phyloP scores from a whole-genome alignment of 2,329 filamentous ascomycete genomes.

The Stylonectria norvegica region DNA sequence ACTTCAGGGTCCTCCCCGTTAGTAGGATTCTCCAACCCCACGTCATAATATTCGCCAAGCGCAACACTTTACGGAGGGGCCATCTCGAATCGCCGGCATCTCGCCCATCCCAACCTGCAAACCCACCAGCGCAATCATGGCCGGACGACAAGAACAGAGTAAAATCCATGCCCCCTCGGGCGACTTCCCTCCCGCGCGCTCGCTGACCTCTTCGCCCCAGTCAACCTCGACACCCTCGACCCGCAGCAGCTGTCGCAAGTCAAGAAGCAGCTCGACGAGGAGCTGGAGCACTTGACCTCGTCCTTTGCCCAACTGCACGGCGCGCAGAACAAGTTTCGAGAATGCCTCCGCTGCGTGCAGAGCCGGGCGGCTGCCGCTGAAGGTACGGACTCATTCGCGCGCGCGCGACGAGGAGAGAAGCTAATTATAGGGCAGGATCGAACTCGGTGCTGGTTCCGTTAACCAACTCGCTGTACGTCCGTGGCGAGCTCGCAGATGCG shows the following conservation, averaged over 20 bases:
- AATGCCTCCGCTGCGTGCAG: slow-evolving; percentile 78
- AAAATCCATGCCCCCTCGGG: slow-evolving; percentile 2
- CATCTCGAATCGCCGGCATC: slow-evolving; percentile 13
- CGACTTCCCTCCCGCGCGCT: too few relatives aligned
- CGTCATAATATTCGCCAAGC: slow-evolving; percentile 31
- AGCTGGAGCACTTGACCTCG: slow-evolving; percentile 87
- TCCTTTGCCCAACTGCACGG: slow-evolving; percentile 88
- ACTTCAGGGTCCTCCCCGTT: slow-evolving; percentile 22
- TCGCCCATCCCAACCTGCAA: slow-evolving; percentile 1
- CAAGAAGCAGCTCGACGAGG: slow-evolving; percentile 94
- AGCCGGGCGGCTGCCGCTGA: slow-evolving; percentile 31
- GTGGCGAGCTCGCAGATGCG: slow-evolving; percentile 70
- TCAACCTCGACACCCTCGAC: slow-evolving; percentile 71
- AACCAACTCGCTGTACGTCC: slow-evolving; percentile 92
- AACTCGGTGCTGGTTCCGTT: slow-evolving; percentile 81
- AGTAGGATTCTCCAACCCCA: slow-evolving; percentile 30
- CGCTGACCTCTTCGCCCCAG: too few relatives aligned
- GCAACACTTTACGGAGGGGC: slow-evolving; percentile 28
- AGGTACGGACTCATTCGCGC: slow-evolving; percentile 22
- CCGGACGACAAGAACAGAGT: slow-evolving; percentile 35
- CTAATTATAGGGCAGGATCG: slow-evolving; percentile 18
- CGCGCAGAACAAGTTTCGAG: slow-evolving; percentile 86
- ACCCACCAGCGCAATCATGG: slow-evolving; percentile 23
- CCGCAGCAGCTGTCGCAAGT: slow-evolving; percentile 83
- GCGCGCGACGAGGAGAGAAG: background rate